Conservation (phyloP, 352 stramenopile genomes). For the Albugo candida region DNA sequence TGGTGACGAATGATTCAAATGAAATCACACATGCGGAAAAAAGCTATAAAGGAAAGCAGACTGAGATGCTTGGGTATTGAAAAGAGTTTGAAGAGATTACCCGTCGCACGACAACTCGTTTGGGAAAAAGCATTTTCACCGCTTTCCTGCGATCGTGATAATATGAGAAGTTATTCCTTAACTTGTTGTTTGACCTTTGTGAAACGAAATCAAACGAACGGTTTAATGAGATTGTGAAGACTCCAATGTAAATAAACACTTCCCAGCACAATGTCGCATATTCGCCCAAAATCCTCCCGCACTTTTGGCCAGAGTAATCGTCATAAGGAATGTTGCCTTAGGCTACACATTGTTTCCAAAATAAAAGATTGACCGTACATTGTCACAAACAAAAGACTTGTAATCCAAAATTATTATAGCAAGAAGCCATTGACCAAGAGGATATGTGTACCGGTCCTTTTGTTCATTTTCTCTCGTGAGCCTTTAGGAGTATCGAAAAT, state of each 20-base stretch:
- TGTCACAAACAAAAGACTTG: constrained; percentile 63
- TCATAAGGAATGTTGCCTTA: constrained; percentile 31
- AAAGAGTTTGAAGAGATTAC: too few relatives aligned
- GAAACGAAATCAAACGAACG: constrained; percentile 56
- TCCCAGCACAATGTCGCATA: too few relatives aligned
- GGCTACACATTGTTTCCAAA: constrained; percentile 63
- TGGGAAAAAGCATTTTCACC: too few relatives aligned
- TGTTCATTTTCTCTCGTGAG: too few relatives aligned
- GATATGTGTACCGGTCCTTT: constrained; percentile 18
- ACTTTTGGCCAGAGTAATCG: constrained; percentile 26
- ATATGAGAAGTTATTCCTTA: constrained; percentile 14
- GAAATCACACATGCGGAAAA: constrained; percentile 46
- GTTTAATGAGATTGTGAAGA: constrained; percentile 64
- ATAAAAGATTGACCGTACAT: constrained; percentile 71
- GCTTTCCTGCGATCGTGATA: too few relatives aligned
- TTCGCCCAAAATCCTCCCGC: constrained; percentile 38
- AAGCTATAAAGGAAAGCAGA: constrained; percentile 20
- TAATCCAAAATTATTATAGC: constrained; percentile 51
- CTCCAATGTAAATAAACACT: constrained; percentile 39
- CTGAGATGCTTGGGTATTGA: too few relatives aligned
- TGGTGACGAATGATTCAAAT: constrained; percentile 40
- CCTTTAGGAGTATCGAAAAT: too few relatives aligned
- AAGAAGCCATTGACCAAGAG: constrained; percentile 28
- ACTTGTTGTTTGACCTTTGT: constrained; percentile 46
- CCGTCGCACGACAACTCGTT: too few relatives aligned